Conservation (phyloP, 805 yeast genomes). For the Hanseniaspora valbyensis region DNA sequence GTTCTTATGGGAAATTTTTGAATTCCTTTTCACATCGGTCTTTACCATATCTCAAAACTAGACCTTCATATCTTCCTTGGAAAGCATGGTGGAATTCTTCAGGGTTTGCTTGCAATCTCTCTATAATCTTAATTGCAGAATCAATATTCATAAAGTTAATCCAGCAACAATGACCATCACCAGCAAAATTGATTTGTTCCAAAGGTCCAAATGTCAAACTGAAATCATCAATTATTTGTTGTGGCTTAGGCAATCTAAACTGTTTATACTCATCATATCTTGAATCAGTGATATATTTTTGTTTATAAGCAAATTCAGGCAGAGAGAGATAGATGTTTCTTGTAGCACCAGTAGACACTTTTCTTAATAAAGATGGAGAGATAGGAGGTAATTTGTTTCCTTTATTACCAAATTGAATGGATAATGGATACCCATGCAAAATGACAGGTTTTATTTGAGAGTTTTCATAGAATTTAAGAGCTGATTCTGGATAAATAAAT, state of each 20-base stretch:
- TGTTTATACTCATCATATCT: slow-evolving; percentile 23
- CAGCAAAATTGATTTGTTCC: slow-evolving; percentile 66
- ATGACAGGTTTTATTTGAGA: slow-evolving; percentile 44
- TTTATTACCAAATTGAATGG: slow-evolving; percentile 52
- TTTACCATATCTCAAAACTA: slow-evolving; percentile 59
- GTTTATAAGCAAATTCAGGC: slow-evolving; percentile 34
- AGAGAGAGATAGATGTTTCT: slow-evolving; percentile 68
- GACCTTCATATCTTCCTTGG: slow-evolving; percentile 38
- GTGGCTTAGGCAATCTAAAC: slow-evolving; percentile 36
- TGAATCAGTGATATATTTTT: slow-evolving; percentile 27
- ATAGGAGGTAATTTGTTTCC: slow-evolving; percentile 55
- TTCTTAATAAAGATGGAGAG: slow-evolving; percentile 42
- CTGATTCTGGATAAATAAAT: slow-evolving; percentile 52
- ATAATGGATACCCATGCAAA: slow-evolving; percentile 50
- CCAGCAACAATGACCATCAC: slow-evolving; percentile 63
- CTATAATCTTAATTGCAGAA: slow-evolving; percentile 55
- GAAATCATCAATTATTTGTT: slow-evolving; percentile 48
- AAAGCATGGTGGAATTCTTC: slow-evolving; percentile 32
- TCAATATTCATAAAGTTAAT: slow-evolving; percentile 55
- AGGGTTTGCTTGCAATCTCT: slow-evolving; percentile 38
- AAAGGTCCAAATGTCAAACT: slow-evolving; percentile 48
- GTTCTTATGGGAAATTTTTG: slow-evolving; percentile 20
- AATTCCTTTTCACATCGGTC: slow-evolving; percentile 64
- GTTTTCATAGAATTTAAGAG: slow-evolving; percentile 54
- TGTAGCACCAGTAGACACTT: slow-evolving; percentile 64